A percentile compares a stretch with the other conserved stretches of the same genome.
phyloP scores from a whole-genome alignment of 768 basidiomycete species.

The Udeniomyces megalosporus region DNA sequence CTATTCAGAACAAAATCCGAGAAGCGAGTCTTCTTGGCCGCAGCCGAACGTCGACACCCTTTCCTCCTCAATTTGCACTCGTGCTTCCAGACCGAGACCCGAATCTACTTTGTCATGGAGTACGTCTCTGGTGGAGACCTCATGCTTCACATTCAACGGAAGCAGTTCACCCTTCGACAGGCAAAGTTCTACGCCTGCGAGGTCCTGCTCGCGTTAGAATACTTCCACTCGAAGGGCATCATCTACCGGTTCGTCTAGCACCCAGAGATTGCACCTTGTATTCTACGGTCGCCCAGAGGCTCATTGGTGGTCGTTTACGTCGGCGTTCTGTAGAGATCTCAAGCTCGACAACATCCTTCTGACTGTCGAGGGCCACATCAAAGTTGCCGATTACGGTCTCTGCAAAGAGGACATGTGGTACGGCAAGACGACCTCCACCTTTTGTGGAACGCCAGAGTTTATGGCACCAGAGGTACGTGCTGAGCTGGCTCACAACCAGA shows the following conservation, averaged over 20 bases:
- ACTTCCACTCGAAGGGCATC: constrained; percentile 97
- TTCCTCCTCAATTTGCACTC: constrained; percentile 94
- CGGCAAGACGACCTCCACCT: constrained; percentile 89
- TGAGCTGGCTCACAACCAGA: too few species aligned
- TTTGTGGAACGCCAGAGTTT: constrained; percentile 98
- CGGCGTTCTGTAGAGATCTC: constrained; percentile 63
- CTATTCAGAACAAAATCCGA: constrained; percentile 77
- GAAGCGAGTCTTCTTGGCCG: constrained; percentile 92
- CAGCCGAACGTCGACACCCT: constrained; percentile 91
- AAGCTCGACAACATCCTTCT: constrained; percentile 96
- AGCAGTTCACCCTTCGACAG: constrained; percentile 95
- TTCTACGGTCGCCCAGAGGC: not conserved
- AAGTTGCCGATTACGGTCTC: constrained; percentile 96
- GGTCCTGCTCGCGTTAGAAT: constrained; percentile 85
- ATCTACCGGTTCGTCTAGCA: constrained; percentile 73
- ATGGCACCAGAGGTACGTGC: constrained; percentile 92
- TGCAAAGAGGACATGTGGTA: constrained; percentile 99
- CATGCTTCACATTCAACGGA: constrained; percentile 97
- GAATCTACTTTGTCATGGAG: constrained; percentile 98
- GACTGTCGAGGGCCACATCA: constrained; percentile 92
- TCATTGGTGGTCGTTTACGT: too few species aligned
- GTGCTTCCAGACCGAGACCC: constrained; percentile 98
- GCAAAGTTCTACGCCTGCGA: constrained; percentile 98
- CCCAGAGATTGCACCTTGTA: not conserved
- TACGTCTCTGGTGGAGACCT: constrained; percentile 97